Conservation (phyloP, 352 stramenopile genomes). For the Thraustochytrium striatum region DNA sequence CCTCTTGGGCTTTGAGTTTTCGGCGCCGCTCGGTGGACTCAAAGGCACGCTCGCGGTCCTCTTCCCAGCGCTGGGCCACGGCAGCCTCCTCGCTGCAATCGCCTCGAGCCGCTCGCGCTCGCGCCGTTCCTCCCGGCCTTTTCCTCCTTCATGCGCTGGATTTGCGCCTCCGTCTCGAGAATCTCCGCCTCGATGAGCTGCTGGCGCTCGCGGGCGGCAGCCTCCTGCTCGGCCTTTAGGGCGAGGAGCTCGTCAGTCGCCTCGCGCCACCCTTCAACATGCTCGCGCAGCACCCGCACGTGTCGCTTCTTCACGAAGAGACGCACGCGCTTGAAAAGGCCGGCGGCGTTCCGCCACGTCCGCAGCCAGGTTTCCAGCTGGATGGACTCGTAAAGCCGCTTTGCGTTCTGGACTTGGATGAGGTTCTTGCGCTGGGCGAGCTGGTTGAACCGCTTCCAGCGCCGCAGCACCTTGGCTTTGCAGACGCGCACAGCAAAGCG, state of each 20-base stretch:
- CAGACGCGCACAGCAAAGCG: background rate
- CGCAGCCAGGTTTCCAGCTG: conserved; percentile 16
- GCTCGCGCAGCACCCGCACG: background rate
- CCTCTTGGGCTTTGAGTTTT: background rate
- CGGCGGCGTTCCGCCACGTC: background rate
- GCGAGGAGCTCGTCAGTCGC: background rate
- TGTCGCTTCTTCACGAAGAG: background rate
- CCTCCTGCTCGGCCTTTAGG: conserved; percentile 7
- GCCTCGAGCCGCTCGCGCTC: background rate
- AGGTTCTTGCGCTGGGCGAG: background rate
- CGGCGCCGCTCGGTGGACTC: background rate
- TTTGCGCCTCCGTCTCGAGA: background rate
- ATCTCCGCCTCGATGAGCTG: background rate
- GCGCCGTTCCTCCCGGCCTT: background rate
- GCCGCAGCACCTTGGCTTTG: background rate
- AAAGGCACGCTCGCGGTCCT: conserved; percentile 29
- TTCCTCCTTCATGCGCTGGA: background rate
- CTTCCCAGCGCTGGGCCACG: conserved; percentile 19
- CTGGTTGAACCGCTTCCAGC: background rate
- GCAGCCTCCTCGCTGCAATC: background rate
- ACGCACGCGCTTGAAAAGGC: background rate
- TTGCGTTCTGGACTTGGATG: background rate
- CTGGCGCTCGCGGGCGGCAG: background rate
- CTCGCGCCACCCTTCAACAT: background rate
- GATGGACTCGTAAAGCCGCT: conserved; percentile 8